Percentiles rank a stretch among this genome's conserved stretches.
Conservation (phyloP, 441 rosid genomes). For the Erodium trifolium region DNA sequence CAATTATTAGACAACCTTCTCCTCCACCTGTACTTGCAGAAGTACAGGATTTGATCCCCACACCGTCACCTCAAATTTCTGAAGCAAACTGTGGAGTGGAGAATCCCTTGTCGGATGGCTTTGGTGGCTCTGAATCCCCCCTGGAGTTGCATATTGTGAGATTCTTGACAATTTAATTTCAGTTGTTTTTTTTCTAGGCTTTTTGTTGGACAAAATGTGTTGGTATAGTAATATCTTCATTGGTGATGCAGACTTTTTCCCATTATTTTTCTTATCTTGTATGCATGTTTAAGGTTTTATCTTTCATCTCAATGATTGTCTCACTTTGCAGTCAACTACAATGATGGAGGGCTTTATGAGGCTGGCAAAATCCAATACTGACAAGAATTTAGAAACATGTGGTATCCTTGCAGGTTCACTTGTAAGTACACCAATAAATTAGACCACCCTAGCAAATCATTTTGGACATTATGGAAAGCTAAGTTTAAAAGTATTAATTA, state of each 20-base stretch:
- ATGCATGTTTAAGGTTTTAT: background rate
- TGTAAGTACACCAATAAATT: constrained; percentile 38
- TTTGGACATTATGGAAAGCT: constrained; percentile 13
- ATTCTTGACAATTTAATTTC: constrained; percentile 16
- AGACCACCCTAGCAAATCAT: background rate
- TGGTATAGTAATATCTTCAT: background rate
- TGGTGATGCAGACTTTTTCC: background rate
- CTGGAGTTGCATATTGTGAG: constrained; percentile 90
- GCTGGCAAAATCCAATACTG: constrained; percentile 83
- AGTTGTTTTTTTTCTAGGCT: background rate
- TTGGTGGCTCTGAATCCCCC: constrained; percentile 58
- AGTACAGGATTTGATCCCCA: constrained; percentile 70
- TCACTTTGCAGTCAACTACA: constrained; percentile 59
- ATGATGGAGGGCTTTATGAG: constrained; percentile 95
- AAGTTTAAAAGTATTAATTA: constrained; percentile 17
- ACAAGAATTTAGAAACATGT: constrained; percentile 83
- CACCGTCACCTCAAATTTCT: constrained; percentile 37
- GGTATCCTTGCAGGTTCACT: constrained; percentile 95
- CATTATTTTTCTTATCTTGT: background rate
- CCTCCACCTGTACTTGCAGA: constrained; percentile 92
- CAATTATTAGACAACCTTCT: constrained; percentile 73
- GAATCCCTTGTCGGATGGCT: constrained; percentile 42
- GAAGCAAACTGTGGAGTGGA: constrained; percentile 41
- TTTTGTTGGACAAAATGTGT: background rate
- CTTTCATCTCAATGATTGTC: constrained; percentile 14